Base-by-base conservation (phyloP, 768 basidiomycete species). In the Megacollybia marginata region DNA sequence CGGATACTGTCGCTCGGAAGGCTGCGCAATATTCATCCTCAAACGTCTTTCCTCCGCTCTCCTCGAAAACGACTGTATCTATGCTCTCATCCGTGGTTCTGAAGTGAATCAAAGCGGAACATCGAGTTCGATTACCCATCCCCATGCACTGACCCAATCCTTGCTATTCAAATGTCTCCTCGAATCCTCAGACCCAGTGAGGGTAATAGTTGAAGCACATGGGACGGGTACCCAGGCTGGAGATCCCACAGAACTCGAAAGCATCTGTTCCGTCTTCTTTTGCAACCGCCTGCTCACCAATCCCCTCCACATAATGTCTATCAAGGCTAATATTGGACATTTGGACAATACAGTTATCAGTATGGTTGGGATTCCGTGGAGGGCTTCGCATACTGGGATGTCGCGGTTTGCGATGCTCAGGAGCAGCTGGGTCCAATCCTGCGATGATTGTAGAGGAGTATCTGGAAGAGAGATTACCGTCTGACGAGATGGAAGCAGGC, bases 251-350 rank as follows among this genome's bases (percentile, higher is more conserved):
- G 88, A 88, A 58, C 57, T 88, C 33, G 74, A 78, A 51, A 80
- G 81, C 44, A 75, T 88, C 50, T 72, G 82, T 33, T 67, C 61
- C 15, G 74, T 82, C 28, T 74, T 88, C 49, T 68, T 72, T 2
- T 53, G 53, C 33, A 62, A 66, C 42, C 74, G 78, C 42, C 58
- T 64, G 2, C 48, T 57, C 11, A 60, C 65, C 50, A 79, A 80
- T 48, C 76, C 76, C 9, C 75, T 88, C 16, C 75, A 85, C 55
- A 63, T 88, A 18, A 80, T 82, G 7, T 84, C 82, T 2, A 68
- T 88, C 55, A 88, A 88, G 55, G 82, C 77, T 9, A 88, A 87
- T 57, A 76, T 88, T 19, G 86, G 87, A 0, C 87, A 89, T 57
- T 66, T 83, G 1, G 80, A 83, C 56, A 63, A 75, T 36, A 75